Evolutionary conservation across 129 eudicot genomes (phyloP).

Genomic region (Lactuca saligna): DNA sequence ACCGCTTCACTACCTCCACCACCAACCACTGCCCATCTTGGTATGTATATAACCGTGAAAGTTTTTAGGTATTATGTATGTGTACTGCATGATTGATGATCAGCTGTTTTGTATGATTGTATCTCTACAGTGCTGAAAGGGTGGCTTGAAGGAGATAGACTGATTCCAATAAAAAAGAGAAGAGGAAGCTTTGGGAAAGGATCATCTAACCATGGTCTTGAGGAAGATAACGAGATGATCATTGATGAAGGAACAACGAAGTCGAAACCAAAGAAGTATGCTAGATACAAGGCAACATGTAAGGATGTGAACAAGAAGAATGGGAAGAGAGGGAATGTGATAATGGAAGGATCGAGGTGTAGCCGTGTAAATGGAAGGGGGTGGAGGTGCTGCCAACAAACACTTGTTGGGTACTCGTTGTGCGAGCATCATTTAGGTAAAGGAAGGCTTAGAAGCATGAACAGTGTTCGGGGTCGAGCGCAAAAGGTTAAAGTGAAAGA

Average conservation of each 20-base stretch:
- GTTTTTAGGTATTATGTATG: neutral
- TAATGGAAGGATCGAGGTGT: slow-evolving; percentile 91
- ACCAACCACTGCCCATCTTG: slow-evolving; percentile 2
- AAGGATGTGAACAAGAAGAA: slow-evolving; percentile 29
- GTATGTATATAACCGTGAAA: slow-evolving; percentile 1
- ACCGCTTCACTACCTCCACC: neutral
- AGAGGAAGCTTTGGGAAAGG: slow-evolving; percentile 38
- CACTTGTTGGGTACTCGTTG: slow-evolving; percentile 78
- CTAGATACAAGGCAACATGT: neutral
- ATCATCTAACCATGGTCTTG: slow-evolving; percentile 11
- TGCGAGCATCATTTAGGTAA: slow-evolving; percentile 94
- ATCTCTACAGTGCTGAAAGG: slow-evolving; percentile 29
- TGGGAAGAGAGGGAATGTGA: slow-evolving; percentile 55
- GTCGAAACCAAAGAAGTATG: slow-evolving; percentile 36
- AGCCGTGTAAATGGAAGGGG: slow-evolving; percentile 94
- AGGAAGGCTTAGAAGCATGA: slow-evolving; percentile 74
- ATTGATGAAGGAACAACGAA: slow-evolving; percentile 21
- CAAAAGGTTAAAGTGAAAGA: slow-evolving; percentile 19
- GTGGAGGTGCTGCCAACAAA: slow-evolving; percentile 86
- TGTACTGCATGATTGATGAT: neutral
- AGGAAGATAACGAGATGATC: slow-evolving; percentile 23
- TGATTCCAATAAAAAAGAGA: slow-evolving; percentile 63
- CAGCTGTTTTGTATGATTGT: slow-evolving; percentile 5
- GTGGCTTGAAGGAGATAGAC: slow-evolving; percentile 46
- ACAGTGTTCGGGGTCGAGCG: slow-evolving; percentile 28